These are phyloP conservation scores for Auricularia sp. DNA, from an alignment of 768 basidiomycete species.

Conservation along the genomic window DNA sequence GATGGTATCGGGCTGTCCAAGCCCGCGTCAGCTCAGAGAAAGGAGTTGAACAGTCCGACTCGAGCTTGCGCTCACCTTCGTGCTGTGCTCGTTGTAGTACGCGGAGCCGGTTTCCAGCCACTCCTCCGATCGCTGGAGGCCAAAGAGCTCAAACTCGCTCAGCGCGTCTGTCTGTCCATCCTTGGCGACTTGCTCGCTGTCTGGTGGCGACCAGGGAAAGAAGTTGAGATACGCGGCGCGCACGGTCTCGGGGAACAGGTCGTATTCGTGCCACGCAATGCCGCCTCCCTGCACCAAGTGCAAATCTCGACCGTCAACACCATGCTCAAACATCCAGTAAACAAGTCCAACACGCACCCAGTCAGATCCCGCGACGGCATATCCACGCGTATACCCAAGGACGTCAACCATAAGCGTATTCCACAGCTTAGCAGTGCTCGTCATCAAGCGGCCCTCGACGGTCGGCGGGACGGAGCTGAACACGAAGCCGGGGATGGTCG, in stretches of 20 bases:
- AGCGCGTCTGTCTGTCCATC: neutral
- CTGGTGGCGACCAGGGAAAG: conserved; percentile 4
- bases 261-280: conserved; percentile 7
- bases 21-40: too few species aligned
- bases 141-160: conserved; percentile 4
- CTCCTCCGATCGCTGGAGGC: neutral
- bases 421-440: conserved; percentile 18
- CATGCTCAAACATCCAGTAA: too few species aligned
- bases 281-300: neutral
- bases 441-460: neutral
- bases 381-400: conserved; percentile 13
- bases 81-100: neutral
- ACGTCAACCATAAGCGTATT: conserved; percentile 20
- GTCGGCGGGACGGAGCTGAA: conserved; percentile 15
- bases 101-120: conserved; percentile 6
- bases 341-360: too few species aligned
- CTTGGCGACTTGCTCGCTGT: neutral
- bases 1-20: conserved; percentile 13
- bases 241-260: conserved; percentile 1
- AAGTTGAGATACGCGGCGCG: conserved; percentile 11
- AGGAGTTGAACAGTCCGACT: neutral
- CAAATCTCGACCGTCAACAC: too few species aligned
- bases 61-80: conserved; percentile 4
- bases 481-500: conserved; percentile 14
- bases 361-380: conserved; percentile 4